Evolutionary conservation across 805 yeast genomes (phyloP), one percentile per base, ranked within the genome.

Genomic region (Lipomyces oligophaga): DNA sequence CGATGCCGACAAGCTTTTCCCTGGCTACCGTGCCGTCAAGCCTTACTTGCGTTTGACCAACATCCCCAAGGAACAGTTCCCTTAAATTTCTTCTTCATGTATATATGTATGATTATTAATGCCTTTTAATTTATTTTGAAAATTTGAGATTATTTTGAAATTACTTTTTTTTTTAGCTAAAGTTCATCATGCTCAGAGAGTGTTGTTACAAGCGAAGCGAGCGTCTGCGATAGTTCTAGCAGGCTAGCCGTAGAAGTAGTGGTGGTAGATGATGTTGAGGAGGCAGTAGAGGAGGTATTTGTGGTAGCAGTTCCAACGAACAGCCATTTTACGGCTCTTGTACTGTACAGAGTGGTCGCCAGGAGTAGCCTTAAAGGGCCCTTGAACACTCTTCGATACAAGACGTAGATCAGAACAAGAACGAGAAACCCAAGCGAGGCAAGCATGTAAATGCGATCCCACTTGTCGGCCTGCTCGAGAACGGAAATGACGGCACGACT

Each of bases 21-120:
- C 96, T 57, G 80, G 83, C 62, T 87, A 86, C 80, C 82, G 79
- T 67, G 80, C 81, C 62, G 81, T 89, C 70, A 89, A 87, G 78
- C 96, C 96, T 55, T 88, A 89, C 79, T 78, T 88, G 71, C 85
- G 96, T 71, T 74, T 70, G 71, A 80, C 88, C 15, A 20, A 49
- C 20, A 44, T 51, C 19, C 47, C 54, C 43, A 49, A 49, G 44
- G 55, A 49, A 42, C 38, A 49, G 39, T 22, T 45, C 42, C 49
- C 34, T 34, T 37, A 37, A 25, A 15, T 5, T 26, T 13, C 11
- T 26, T 8, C 30, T 26, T 26, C n/a, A n/a, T n/a, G n/a, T n/a
- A n/a, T 40, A 40, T 24, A 18, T 3, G 4, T 3, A 25, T 15
- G 13, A 13, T 15, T 10, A 19, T 25, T 15, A 18, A 25, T 6